Evolutionary conservation across 306 rosid genomes (phyloP), one percentile per base, ranked within the genome.

Genomic region (Begonia loranthoides): DNA sequence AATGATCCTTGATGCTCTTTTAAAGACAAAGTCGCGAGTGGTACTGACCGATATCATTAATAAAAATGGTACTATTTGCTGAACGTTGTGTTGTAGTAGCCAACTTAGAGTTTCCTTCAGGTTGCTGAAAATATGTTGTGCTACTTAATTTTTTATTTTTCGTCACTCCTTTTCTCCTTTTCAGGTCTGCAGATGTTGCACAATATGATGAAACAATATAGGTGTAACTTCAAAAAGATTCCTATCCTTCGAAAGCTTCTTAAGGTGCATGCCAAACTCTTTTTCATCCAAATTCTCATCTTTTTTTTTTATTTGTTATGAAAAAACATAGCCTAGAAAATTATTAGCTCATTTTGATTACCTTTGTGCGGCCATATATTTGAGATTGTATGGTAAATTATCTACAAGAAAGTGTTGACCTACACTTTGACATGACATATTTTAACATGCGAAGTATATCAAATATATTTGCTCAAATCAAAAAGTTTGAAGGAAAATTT

Each of bases 221-320:
- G 93, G 70, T 70, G 70, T 56, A 89, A 92, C 73, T 92, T 92
- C 76, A 92, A 87, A 66, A 92, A 92, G 84, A 92, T 76, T 66
- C 99, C 99, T 10, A 92, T 92, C 59, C 87, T 92, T 38, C 79
- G 99, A 57, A 92, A 92, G 78, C 99, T 92, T 73, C 90, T 92
- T 43, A 92, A 92, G 99, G 99, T 87, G 74, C 52, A 38, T 28
- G 36, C 36, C 8, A 28, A 28, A 28, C 36, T 28, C 34, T 36
- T 58, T 39, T 58, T 9, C 6, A 34, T 16, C 36, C 4, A 10
- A 47, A 36, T 59, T 49, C 1, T 28, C 9, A n/a, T 11, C 34
- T 36, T 59, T 38, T 48, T 61, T 58, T 60, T 51, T 60, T 59
- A 64, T 38, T 38, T 55, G 19, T 43, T 41, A 55, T 52, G 39